Percentiles rank a stretch among this genome's conserved stretches.
Evolutionary conservation across 2,329 filamentous ascomycete species (phyloP).

Genomic region (Fusarium temperatum): DNA sequence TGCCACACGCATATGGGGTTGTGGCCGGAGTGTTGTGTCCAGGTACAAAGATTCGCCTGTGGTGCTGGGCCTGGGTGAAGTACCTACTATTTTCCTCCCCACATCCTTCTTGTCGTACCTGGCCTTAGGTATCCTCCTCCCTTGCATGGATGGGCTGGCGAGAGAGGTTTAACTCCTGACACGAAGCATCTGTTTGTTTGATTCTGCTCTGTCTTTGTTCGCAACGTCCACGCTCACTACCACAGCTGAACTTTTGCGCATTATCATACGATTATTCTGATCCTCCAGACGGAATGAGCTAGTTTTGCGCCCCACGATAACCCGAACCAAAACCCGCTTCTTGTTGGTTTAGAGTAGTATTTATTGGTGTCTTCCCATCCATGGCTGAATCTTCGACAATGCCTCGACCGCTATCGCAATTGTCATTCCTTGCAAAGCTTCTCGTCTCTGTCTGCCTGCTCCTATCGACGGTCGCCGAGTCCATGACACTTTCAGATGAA

Average conservation of each 20-base stretch:
- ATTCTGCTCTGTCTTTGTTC: constrained; percentile 11
- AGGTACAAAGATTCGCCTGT: constrained; percentile 1
- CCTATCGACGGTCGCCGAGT: constrained; percentile 47
- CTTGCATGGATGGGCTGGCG: constrained; percentile 29
- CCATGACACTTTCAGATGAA: constrained; percentile 73
- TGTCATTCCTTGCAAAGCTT: constrained; percentile 31
- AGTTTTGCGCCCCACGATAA: constrained; percentile 35
- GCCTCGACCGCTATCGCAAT: constrained; percentile 24
- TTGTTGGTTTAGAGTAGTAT: constrained; percentile 30
- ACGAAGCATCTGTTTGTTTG: constrained; percentile 22
- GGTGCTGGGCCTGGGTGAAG: background rate
- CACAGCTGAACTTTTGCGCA: background rate
- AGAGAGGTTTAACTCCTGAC: constrained; percentile 28
- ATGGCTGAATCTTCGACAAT: constrained; percentile 32
- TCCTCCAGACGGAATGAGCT: constrained; percentile 33
- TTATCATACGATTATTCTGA: constrained; percentile 1
- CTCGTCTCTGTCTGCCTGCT: constrained; percentile 29
- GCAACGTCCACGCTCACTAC: background rate
- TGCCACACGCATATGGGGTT: background rate
- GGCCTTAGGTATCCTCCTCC: constrained; percentile 16
- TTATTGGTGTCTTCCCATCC: constrained; percentile 20
- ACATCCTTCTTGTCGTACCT: constrained; percentile 18
- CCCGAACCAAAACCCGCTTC: constrained; percentile 29
- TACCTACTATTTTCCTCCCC: constrained; percentile 15
- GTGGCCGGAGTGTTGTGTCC: background rate